Base-by-base conservation (phyloP, 352 stramenopile species). In the Phytophthora macrochlamydospora region DNA sequence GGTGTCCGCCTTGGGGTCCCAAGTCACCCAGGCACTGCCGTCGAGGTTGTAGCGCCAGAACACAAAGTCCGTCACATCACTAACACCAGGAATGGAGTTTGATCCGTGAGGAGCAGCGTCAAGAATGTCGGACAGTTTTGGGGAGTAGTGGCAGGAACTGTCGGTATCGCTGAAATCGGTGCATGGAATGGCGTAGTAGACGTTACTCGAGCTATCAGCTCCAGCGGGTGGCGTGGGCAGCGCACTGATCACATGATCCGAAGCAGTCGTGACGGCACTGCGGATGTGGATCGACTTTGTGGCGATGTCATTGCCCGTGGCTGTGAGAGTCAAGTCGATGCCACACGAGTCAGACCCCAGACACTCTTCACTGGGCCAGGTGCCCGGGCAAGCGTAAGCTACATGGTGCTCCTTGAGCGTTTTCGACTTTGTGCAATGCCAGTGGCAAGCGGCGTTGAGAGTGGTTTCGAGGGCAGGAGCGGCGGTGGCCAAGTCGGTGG, bases 31-130 rank as follows among this genome's bases (percentile, higher is more conserved):
- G 5, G 49, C 35, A 2, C n/a, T 13, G 1, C 52, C 60, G 3
- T 50, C 43, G 24, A 28, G 18, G 31, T 59, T 72, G 71, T 87
- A 88, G 35, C 81, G 81, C 84, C 84, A 92, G 50, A 82, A 89
- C 4, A 70, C n/a, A 12, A 54, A 65, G 4, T 60, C 43, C 2
- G 48, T 42, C 4, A 46, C 33, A 1, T 30, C 29, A 13, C 4
- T 7, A 2, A 35, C 40, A 18, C 18, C 9, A 4, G 59, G n/a
- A 14, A 60, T 30, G 37, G n/a, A 33, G 0, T 33, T 28, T 13
- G 49, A 29, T 13, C 42, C 51, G 11, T 4, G 24, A 4, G 52
- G 3, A 4, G 37, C 58, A 28, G 35, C 14, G 5, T 38, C 44
- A 6, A 71, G 12, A 6, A 72, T 44, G 9, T 67, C 43, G 6